phyloP scores from a whole-genome alignment of 441 rosid species.

The Raphanus hybrid region DNA sequence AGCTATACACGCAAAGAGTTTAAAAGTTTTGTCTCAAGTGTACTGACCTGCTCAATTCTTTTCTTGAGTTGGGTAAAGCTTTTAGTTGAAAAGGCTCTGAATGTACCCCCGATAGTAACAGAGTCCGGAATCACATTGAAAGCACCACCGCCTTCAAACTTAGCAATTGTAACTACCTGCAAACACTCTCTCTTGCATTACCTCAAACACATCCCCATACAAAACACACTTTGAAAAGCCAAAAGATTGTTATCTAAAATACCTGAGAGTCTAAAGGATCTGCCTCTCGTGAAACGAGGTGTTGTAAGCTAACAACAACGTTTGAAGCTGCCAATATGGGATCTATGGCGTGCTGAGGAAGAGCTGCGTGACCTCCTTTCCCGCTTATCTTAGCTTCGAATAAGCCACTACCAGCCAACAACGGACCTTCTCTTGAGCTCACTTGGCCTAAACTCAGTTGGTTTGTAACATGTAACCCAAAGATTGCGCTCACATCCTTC shows the following conservation, averaged over 20 bases:
- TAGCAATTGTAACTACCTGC: constrained; percentile 92
- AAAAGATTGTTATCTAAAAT: constrained; percentile 3
- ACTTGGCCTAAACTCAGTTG: constrained; percentile 61
- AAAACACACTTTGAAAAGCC: not conserved
- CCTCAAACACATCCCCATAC: not conserved
- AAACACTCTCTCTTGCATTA: constrained; percentile 15
- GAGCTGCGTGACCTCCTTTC: constrained; percentile 93
- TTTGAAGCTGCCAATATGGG: constrained; percentile 97
- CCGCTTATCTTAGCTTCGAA: constrained; percentile 89
- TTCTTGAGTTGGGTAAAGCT: constrained; percentile 69
- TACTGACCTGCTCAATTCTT: constrained; percentile 80
- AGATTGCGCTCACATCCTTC: constrained; percentile 79
- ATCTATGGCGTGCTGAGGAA: constrained; percentile 89
- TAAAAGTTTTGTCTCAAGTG: not conserved
- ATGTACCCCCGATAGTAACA: constrained; percentile 88
- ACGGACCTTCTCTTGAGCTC: constrained; percentile 76
- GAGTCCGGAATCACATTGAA: constrained; percentile 95
- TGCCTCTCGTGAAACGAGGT: constrained; percentile 92
- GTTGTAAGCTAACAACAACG: constrained; percentile 85
- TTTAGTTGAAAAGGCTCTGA: constrained; percentile 80
- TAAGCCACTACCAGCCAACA: constrained; percentile 90
- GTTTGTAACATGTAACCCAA: constrained; percentile 75
- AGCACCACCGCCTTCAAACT: constrained; percentile 91
- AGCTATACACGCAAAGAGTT: too few species aligned
- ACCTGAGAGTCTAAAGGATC: constrained; percentile 97